Percentiles rank a stretch among this genome's conserved stretches.
These are phyloP conservation scores for Auricularia auricula-judae DNA, from an alignment of 768 basidiomycete species.

Conservation along the genomic window DNA sequence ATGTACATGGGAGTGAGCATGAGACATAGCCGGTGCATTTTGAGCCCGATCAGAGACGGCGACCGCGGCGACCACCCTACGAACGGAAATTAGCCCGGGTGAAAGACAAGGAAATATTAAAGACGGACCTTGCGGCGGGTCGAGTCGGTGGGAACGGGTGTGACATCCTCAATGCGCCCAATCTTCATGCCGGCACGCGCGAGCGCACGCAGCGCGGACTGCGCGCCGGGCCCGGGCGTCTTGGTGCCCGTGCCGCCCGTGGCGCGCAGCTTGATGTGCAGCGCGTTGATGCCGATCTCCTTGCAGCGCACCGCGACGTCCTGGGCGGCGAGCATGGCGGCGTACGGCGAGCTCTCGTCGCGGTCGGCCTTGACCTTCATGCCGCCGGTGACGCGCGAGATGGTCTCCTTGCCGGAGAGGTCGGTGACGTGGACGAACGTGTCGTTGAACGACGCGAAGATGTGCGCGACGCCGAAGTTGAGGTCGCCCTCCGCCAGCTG, in stretches of 20 bases:
- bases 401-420: constrained; percentile 97
- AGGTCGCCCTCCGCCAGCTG: constrained; percentile 93
- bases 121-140: constrained; percentile 84
- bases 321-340: constrained; percentile 97
- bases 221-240: constrained; percentile 97
- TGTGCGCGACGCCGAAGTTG: constrained; percentile 97
- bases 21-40: constrained; percentile 1
- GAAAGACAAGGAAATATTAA: background rate
- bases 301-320: constrained; percentile 94
- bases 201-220: constrained; percentile 94
- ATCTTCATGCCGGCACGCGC: constrained; percentile 98
- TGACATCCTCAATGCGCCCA: constrained; percentile 97
- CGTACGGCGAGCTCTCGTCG: constrained; percentile 96
- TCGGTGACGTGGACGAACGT: constrained; percentile 99
- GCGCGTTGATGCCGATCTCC: constrained; percentile 95
- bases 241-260: constrained; percentile 98
- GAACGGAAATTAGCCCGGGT: background rate
- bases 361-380: constrained; percentile 99
- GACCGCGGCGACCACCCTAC: constrained; percentile 98
- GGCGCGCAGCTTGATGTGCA: constrained; percentile 98
- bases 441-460: constrained; percentile 99
- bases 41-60: constrained; percentile 48
- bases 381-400: constrained; percentile 95
- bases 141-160: constrained; percentile 92
- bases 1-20: background rate